Percentiles rank a stretch among this genome's conserved stretches.
phyloP scores from a whole-genome alignment of 257 asterid species.

The Ocimum tenuiflorum region DNA sequence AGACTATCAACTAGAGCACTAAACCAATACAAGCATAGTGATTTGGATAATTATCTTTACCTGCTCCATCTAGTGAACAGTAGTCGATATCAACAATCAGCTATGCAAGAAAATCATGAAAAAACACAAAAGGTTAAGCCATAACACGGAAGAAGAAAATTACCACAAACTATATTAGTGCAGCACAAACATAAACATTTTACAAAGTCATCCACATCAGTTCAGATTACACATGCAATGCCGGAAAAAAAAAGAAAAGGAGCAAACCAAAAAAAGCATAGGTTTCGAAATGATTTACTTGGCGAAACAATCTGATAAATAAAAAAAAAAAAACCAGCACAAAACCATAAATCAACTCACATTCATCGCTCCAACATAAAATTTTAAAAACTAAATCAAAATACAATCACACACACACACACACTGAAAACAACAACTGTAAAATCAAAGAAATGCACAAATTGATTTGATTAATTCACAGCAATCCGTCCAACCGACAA shows the following conservation, averaged over 20 bases:
- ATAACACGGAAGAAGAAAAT: background rate
- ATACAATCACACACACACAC: background rate
- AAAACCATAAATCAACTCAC: constrained; percentile 15
- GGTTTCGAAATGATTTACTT: background rate
- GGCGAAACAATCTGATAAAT: background rate
- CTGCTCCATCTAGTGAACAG: constrained; percentile 58
- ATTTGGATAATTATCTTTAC: constrained; percentile 28
- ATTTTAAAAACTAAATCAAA: background rate
- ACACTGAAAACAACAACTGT: background rate
- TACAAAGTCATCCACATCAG: background rate
- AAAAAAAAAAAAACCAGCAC: constrained; percentile 8
- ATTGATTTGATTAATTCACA: constrained; percentile 11
- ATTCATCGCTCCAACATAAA: constrained; percentile 8
- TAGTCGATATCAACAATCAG: constrained; percentile 22
- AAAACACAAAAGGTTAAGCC: background rate
- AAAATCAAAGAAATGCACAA: background rate
- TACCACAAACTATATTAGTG: background rate
- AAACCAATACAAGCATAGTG: background rate
- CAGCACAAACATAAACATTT: background rate
- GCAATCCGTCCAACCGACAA: background rate
- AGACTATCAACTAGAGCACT: constrained; percentile 4
- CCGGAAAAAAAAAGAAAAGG: background rate
- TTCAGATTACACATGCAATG: background rate
- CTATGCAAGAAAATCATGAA: background rate
- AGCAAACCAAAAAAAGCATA: background rate